A percentile compares a stretch with the other conserved stretches of the same genome.
phyloP scores from a whole-genome alignment of 2,329 filamentous ascomycete species.

The Fusarium sp. region DNA sequence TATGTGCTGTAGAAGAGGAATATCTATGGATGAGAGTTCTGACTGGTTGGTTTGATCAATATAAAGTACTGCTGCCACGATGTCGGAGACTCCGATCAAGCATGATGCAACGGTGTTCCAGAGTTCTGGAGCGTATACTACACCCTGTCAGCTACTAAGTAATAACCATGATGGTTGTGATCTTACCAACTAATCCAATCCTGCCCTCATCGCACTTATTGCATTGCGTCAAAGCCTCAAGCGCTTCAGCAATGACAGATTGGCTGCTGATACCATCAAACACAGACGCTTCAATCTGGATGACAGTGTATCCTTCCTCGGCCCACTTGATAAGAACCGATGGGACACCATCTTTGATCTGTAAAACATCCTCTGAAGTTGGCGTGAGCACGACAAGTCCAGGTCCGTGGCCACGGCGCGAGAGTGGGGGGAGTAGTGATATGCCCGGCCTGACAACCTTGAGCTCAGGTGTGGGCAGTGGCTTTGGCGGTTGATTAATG shows the following conservation, averaged over 20 bases:
- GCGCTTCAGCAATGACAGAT: constrained; percentile 34
- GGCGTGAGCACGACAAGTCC: constrained; percentile 52
- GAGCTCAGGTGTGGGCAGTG: constrained; percentile 41
- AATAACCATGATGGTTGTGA: rapidly evolving
- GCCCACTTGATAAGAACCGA: constrained; percentile 75
- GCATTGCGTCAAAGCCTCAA: constrained; percentile 41
- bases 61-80: constrained; percentile 45
- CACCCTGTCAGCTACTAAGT: too few relatives aligned
- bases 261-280: constrained; percentile 22
- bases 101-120: constrained; percentile 43
- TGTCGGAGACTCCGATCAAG: constrained; percentile 39
- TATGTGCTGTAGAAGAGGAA: constrained; percentile 39
- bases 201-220: constrained; percentile 56
- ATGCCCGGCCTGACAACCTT: constrained; percentile 36
- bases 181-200: constrained; percentile 55
- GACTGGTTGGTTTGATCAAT: constrained; percentile 3
- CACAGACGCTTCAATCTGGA: constrained; percentile 31
- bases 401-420: constrained; percentile 55
- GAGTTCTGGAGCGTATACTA: constrained; percentile 30
- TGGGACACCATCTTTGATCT: constrained; percentile 57
- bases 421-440: constrained; percentile 52
- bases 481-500: constrained; percentile 43
- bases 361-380: constrained; percentile 39
- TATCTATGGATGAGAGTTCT: not conserved
- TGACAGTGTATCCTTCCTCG: constrained; percentile 76